phyloP scores from a whole-genome alignment of 2,329 filamentous ascomycete species.

The Cadophora sp. region DNA sequence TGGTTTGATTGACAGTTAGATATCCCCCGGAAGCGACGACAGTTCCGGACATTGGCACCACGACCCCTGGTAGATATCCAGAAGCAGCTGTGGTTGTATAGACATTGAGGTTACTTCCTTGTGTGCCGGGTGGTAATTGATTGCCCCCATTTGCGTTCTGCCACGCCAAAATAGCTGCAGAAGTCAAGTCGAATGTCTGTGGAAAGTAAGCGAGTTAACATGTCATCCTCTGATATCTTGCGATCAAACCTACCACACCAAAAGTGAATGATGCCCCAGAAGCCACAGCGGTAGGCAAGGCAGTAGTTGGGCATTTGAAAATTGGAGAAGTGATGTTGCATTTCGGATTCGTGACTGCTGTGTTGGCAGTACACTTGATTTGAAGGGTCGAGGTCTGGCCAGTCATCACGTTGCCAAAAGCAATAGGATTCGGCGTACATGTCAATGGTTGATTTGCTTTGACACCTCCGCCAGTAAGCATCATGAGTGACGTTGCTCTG shows the following conservation, averaged over 20 bases:
- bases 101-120: conserved; percentile 10
- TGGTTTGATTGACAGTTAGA: conserved; percentile 15
- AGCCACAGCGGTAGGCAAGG: conserved; percentile 13
- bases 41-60: conserved; percentile 14
- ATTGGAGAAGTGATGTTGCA: conserved; percentile 13
- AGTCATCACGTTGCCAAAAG: conserved; percentile 14
- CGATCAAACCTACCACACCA: conserved; percentile 11
- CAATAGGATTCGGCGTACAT: conserved; percentile 13
- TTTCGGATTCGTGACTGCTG: conserved; percentile 1
- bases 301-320: conserved; percentile 9
- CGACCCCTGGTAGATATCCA: conserved; percentile 12
- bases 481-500: background rate
- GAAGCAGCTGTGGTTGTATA: conserved; percentile 11
- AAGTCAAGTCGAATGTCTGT: conserved; percentile 15
- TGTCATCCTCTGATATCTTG: too few relatives aligned
- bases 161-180: conserved; percentile 4
- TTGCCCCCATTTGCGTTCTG: conserved; percentile 17
- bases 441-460: conserved; percentile 10
- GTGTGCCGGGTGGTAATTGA: conserved; percentile 12
- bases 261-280: conserved; percentile 17
- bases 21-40: conserved; percentile 17
- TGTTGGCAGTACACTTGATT: conserved; percentile 14
- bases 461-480: conserved; percentile 6
- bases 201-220: background rate
- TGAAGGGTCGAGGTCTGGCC: conserved; percentile 9